Percentiles rank a stretch among this genome's conserved stretches.
These are phyloP conservation scores for Cucumis hystrix DNA, from an alignment of 306 rosid genomes.

Conservation along the genomic window DNA sequence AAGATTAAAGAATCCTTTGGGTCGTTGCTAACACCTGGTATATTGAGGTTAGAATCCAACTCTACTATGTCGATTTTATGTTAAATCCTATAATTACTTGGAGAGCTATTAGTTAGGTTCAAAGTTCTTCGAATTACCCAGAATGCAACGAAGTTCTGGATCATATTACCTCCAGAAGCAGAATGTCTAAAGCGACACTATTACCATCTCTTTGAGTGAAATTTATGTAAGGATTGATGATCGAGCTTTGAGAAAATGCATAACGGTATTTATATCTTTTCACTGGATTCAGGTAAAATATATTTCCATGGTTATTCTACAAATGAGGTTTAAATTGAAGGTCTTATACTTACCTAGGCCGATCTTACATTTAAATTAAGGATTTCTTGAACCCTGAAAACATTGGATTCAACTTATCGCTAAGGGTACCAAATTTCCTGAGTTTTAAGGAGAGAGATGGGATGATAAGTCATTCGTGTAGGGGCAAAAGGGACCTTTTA, in stretches of 20 bases:
- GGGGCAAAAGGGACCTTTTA: not conserved
- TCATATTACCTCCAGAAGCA: not conserved
- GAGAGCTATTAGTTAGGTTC: not conserved
- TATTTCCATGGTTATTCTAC: not conserved
- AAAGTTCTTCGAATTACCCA: not conserved
- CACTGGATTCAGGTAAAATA: not conserved
- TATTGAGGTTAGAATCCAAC: conserved; percentile 2
- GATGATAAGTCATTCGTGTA: not conserved
- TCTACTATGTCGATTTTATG: not conserved
- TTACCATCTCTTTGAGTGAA: not conserved
- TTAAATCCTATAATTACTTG: not conserved
- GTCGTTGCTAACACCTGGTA: not conserved
- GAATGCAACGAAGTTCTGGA: not conserved
- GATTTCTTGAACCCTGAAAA: too few species aligned
- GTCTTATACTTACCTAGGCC: not conserved
- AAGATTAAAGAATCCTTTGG: not conserved
- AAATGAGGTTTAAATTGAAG: not conserved
- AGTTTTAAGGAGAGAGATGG: not conserved
- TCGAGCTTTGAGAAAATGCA: not conserved
- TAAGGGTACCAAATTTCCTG: not conserved
- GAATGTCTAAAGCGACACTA: not conserved
- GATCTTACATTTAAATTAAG: too few species aligned
- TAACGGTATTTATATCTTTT: not conserved
- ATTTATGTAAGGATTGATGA: not conserved
- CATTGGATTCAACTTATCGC: not conserved